Conservation (phyloP, 176 grass and related monocot genomes). For the Hordeum marinum region DNA sequence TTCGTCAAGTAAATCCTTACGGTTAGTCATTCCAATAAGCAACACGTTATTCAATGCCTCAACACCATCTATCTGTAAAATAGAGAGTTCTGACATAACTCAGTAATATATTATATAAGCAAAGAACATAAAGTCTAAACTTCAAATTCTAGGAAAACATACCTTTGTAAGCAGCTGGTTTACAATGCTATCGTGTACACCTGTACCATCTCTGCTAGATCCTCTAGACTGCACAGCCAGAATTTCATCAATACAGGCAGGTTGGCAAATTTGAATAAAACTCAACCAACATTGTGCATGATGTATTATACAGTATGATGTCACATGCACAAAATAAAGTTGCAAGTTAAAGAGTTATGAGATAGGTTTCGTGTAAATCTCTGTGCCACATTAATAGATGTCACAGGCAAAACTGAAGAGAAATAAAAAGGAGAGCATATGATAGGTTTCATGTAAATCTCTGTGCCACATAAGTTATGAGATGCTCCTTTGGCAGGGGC, state of each 20-base stretch:
- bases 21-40: slow-evolving; percentile 99
- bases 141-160: slow-evolving; percentile 15
- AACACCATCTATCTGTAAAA: slow-evolving; percentile 89
- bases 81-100: slow-evolving; percentile 25
- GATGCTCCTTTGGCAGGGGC: not conserved
- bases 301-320: not conserved
- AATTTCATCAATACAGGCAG: not conserved
- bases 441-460: slow-evolving; percentile 8
- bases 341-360: slow-evolving; percentile 4
- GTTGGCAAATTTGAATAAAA: slow-evolving; percentile 11
- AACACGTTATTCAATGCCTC: slow-evolving; percentile 93
- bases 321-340: not conserved
- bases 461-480: not conserved
- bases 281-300: not conserved
- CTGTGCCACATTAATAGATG: too few relatives aligned
- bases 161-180: slow-evolving; percentile 99
- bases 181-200: slow-evolving; percentile 94
- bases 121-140: slow-evolving; percentile 12
- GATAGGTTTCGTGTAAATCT: too few relatives aligned
- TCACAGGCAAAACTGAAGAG: not conserved
- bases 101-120: not conserved
- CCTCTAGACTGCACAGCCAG: slow-evolving; percentile 78
- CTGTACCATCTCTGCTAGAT: slow-evolving; percentile 88
- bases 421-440: slow-evolving; percentile 11
- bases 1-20: slow-evolving; percentile 98